These are phyloP conservation scores for Cercophora scortea DNA, from an alignment of 495 filamentous ascomycete species.

Conservation along the genomic window DNA sequence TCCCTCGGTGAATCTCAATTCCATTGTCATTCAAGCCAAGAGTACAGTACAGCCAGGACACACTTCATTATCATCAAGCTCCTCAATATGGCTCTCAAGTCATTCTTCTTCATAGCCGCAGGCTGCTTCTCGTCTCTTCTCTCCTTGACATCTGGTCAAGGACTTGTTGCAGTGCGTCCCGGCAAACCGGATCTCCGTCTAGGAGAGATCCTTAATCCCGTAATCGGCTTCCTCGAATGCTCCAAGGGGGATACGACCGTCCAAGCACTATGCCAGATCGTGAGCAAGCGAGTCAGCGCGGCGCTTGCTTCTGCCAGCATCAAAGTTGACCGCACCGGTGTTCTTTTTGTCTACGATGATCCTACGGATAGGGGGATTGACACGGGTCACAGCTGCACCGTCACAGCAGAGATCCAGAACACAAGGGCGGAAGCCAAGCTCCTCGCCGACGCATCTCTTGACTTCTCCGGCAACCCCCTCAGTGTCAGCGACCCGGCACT, in stretches of 20 bases:
- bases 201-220: slow-evolving; percentile 5
- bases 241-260: slow-evolving; percentile 1
- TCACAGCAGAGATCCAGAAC: slow-evolving; percentile 6
- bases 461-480: slow-evolving; percentile 8
- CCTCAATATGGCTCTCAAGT: too few species aligned
- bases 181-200: slow-evolving; percentile 3
- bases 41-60: too few species aligned
- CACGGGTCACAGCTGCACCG: slow-evolving; percentile 12
- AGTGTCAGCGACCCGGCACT: slow-evolving; percentile 7
- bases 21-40: too few species aligned
- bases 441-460: slow-evolving; percentile 1
- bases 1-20: too few species aligned
- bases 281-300: background rate
- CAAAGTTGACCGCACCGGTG: slow-evolving; percentile 2
- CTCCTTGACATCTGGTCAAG: background rate
- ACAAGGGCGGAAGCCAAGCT: slow-evolving; percentile 6
- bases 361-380: slow-evolving; percentile 8
- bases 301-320: slow-evolving; percentile 4
- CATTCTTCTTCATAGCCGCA: too few species aligned
- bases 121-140: too few species aligned
- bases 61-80: too few species aligned
- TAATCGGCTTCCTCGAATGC: slow-evolving; percentile 10
- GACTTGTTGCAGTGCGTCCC: slow-evolving; percentile 1
- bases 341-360: slow-evolving; percentile 15
- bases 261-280: slow-evolving; percentile 5